A percentile compares a stretch with the other conserved stretches of the same genome.
phyloP scores from a whole-genome alignment of 345 rosid species.

The Linum lewisii region DNA sequence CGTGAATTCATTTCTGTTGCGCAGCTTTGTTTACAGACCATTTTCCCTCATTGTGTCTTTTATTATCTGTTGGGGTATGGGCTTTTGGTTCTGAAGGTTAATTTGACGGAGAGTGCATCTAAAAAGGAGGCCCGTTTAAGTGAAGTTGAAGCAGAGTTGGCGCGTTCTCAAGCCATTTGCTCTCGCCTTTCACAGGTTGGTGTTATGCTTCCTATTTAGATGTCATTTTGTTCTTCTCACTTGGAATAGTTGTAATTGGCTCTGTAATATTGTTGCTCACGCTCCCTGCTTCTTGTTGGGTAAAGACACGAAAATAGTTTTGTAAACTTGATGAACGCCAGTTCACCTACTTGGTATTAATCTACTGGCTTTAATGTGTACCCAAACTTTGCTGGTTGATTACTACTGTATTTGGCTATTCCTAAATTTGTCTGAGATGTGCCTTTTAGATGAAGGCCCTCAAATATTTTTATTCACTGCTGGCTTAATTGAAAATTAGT shows the following conservation, averaged over 20 bases:
- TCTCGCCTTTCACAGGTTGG: constrained; percentile 70
- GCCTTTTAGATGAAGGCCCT: no score
- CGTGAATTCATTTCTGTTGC: constrained; percentile 29
- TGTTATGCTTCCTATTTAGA: neutral
- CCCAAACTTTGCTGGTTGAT: no score
- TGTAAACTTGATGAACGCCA: no score
- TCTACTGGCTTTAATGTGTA: no score
- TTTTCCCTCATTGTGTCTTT: neutral
- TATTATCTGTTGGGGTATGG: neutral
- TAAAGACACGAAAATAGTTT: no score
- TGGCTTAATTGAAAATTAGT: no score
- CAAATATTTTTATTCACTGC: no score
- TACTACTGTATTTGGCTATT: no score
- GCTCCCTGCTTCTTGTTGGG: no score
- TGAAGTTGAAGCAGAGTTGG: constrained; percentile 60
- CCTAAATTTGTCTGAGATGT: no score
- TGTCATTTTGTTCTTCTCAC: neutral
- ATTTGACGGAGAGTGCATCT: constrained; percentile 52
- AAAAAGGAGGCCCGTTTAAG: constrained; percentile 55
- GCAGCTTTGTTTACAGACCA: neutral
- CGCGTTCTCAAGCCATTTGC: constrained; percentile 49
- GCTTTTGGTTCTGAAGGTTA: constrained; percentile 34
- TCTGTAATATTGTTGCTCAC: neutral
- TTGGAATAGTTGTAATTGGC: neutral
- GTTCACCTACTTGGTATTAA: no score